Base-by-base conservation (phyloP, 805 yeast species). In the Metschnikowia anglica region DNA sequence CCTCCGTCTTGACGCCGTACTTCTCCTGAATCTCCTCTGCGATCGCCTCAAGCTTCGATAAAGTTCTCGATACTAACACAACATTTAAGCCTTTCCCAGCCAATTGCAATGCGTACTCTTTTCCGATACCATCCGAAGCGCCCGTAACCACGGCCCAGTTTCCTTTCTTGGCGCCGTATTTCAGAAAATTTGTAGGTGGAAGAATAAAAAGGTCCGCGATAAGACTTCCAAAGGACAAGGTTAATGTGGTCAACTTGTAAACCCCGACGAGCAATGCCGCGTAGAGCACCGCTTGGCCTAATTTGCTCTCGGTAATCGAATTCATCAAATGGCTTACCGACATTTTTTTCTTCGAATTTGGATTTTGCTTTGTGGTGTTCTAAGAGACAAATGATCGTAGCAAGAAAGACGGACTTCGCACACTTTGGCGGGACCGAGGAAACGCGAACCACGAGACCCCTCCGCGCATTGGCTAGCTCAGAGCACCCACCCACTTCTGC, bases 141-240 rank as follows among this genome's bases (percentile, higher is more conserved):
- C 99, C 99, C 5, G 99, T 93, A 13, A 93, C 78, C 24, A 93
- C 85, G n/a, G 97, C 97, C 91, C 97, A 93, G 30, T 77, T 72
- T 20, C 84, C 85, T 16, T 53, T 46, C 47, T 72, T 71, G 20
- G 91, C 84, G n/a, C 97, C 96, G 58, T 89, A 89, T 60, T 79
- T 81, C 31, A 62, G 57, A 56, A 75, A 83, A 57, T 72, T 62
- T 37, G 73, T 80, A 6, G 81, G 67, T 24, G 91, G 88, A 25
- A 84, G 68, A 19, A 87, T 46, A 57, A 80, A 84, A 37, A 83
- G 62, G 49, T 85, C 90, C 16, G 72, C 53, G n/a, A 86, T 29
- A 47, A 86, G 56, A 2, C 88, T 64, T 5, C 61, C 47, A 38
- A 76, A 68, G 46, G 83, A 74, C 46, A 85, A 67, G 0, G 72